Base-by-base conservation (phyloP, 768 basidiomycete species). In the Amyloporia xantha region DNA sequence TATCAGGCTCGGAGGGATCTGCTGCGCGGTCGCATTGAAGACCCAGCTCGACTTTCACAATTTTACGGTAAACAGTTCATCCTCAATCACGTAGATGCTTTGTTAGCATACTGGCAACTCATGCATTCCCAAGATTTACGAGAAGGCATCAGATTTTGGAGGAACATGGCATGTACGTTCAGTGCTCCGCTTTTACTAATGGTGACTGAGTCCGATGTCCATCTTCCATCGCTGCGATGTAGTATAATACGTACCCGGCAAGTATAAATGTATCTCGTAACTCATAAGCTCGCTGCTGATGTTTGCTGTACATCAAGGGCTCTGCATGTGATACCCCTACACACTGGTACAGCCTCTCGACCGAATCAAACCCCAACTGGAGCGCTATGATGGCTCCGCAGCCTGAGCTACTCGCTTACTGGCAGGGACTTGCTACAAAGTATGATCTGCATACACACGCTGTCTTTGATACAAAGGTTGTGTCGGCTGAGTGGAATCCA, bases 1-100 rank as follows among this genome's bases (percentile, higher is more conserved):
- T n/a, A n/a, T n/a, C n/a, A 59, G 68, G 2, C 48, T 61, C 15
- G 60, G 59, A 2, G 67, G 67, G 2, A 54, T 70, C 15, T 52
- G 58, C 0, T 55, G 57, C 2, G 66, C 62, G 4, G 63, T 70
- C 24, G 60, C 55, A 0, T 45, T 70, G 33, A 66, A 66, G 52
- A 52, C 53, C 5, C 54, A 69, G 20, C 58, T 67, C 1, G 54
- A 54, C 6, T 65, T 56, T 44, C 37, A 60, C 1, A 60, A 65
- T 44, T 66, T 68, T 45, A 62, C 56, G 19, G 68, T 68, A 38
- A 25, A 62, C 57, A 17, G 20, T 13, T 11, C 2, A n/a, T n/a
- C 20, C 25, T 1, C 19, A 20, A 36, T 35, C 15, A 37, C 5
- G 19, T 12, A 4, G 9, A 33, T 33, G 20, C 24, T 10, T 15